Conservation (phyloP, 768 basidiomycete species). For the Coprinopsis strossmayeri region DNA sequence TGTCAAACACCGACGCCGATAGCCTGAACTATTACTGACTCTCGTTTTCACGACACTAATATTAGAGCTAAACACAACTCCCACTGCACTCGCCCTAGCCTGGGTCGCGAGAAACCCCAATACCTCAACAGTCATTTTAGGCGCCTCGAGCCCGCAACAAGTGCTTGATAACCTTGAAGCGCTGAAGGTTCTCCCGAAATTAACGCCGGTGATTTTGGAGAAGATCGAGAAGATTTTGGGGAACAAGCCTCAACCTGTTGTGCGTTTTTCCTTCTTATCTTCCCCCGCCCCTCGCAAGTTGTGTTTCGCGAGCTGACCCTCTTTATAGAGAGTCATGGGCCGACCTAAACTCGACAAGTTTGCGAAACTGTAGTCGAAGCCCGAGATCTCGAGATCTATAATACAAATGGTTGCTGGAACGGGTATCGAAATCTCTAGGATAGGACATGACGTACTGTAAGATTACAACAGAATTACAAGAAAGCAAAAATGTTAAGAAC, state of each 20-base stretch:
- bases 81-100: conserved; percentile 67
- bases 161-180: conserved; percentile 64
- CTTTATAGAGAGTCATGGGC: background rate
- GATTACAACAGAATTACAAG: background rate
- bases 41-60: too few species aligned
- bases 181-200: conserved; percentile 62
- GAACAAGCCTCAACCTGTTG: conserved; percentile 31
- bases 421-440: background rate
- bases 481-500: too few species aligned
- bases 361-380: background rate
- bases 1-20: background rate
- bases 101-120: conserved; percentile 67
- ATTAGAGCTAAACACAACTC: conserved; percentile 49
- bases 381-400: background rate
- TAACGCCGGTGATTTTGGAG: conserved; percentile 57
- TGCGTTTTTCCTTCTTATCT: background rate
- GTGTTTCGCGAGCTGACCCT: background rate
- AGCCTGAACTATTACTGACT: too few species aligned
- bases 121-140: conserved; percentile 61
- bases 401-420: background rate
- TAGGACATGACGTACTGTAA: background rate
- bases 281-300: too few species aligned
- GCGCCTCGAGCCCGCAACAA: conserved; percentile 58
- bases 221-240: conserved; percentile 65
- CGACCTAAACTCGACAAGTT: background rate